Conservation (phyloP, 129 eudicot genomes). For the Mikania micrantha region DNA sequence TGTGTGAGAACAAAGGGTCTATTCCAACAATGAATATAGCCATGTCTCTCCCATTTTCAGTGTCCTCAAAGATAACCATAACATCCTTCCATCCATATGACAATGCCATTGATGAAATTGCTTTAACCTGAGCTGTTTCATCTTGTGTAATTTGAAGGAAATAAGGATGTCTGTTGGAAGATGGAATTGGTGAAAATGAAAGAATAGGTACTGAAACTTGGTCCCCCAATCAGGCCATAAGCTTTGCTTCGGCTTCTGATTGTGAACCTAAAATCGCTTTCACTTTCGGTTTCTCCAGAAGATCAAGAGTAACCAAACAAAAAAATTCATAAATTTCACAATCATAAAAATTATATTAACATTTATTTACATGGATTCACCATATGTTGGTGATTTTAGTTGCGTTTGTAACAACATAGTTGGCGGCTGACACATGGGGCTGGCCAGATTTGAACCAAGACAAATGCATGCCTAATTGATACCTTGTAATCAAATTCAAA, state of each 20-base stretch:
- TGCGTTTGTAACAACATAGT: too few species aligned
- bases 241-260: conserved; percentile 21
- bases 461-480: too few species aligned
- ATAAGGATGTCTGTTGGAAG: conserved; percentile 22
- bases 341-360: background rate
- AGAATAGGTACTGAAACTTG: conserved; percentile 36
- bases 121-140: conserved; percentile 33
- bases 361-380: too few species aligned
- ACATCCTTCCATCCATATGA: conserved; percentile 17
- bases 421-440: too few species aligned
- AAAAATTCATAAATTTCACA: too few species aligned
- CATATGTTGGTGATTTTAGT: too few species aligned
- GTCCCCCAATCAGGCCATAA: conserved; percentile 19
- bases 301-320: conserved; percentile 27
- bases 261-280: conserved; percentile 30
- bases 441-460: too few species aligned
- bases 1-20: too few species aligned
- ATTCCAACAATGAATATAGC: background rate
- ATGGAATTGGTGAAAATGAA: conserved; percentile 21
- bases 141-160: conserved; percentile 28
- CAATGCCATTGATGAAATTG: conserved; percentile 22
- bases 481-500: too few species aligned
- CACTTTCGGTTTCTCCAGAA: conserved; percentile 23
- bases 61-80: conserved; percentile 35
- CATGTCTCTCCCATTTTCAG: conserved; percentile 17